A percentile compares a stretch with the other conserved stretches of the same genome.
phyloP scores from a whole-genome alignment of 2,329 filamentous ascomycete genomes.

The Acarospora socialis region DNA sequence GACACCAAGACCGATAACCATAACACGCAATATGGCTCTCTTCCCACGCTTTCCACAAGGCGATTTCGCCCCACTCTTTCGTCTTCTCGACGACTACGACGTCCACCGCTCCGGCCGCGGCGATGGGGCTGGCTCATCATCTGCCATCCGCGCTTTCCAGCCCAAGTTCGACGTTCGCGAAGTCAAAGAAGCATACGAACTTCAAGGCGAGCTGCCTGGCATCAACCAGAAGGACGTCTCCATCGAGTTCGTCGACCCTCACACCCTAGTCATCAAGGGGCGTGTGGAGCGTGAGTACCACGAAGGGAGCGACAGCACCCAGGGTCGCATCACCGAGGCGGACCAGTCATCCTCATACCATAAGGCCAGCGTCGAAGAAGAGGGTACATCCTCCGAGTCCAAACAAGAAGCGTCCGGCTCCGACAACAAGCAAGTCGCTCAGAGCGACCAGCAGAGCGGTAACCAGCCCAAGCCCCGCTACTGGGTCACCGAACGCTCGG shows the following conservation, averaged over 20 bases:
- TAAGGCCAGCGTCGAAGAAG: conserved; percentile 13
- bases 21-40: conserved; percentile 23
- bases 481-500: conserved; percentile 45
- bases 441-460: conserved; percentile 21
- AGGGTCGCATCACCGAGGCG: conserved; percentile 4
- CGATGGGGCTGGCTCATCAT: conserved; percentile 10
- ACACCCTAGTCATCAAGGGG: conserved; percentile 34
- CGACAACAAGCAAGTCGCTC: conserved; percentile 17
- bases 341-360: too few relatives aligned
- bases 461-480: conserved; percentile 27
- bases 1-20: conserved; percentile 12
- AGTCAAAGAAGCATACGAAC: conserved; percentile 28
- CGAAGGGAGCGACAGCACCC: conserved; percentile 15
- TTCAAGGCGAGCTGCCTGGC: conserved; percentile 36
- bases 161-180: conserved; percentile 36
- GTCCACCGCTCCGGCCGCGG: conserved; percentile 19
- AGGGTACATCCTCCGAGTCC: conserved; percentile 9
- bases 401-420: conserved; percentile 8
- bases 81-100: conserved; percentile 32
- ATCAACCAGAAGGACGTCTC: conserved; percentile 31
- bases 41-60: conserved; percentile 19
- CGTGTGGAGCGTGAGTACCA: conserved; percentile 25
- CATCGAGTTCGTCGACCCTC: conserved; percentile 34
- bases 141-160: conserved; percentile 21
- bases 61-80: conserved; percentile 31